Evolutionary conservation across 139 green algal species (phyloP).

Genomic region (Closterium sp.): DNA sequence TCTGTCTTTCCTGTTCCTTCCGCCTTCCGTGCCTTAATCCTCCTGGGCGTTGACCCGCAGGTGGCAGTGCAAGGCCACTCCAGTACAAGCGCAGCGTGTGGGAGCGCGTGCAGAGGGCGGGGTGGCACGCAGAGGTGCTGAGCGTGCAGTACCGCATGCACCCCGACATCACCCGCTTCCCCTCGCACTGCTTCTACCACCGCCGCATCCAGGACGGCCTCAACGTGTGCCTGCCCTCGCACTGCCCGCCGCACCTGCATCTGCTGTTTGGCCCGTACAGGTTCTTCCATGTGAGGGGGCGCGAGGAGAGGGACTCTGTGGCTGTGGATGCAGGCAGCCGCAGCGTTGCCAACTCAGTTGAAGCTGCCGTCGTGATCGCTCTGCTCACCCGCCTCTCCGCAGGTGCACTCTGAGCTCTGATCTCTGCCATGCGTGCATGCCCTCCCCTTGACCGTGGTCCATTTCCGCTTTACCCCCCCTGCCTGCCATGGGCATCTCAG

Average conservation of each 20-base stretch:
- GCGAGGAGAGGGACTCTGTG: neutral
- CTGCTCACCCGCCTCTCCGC: neutral
- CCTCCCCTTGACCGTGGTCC: neutral
- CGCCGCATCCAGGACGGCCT: conserved; percentile 14
- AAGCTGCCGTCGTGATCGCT: neutral
- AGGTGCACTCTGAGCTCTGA: neutral
- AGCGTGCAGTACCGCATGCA: conserved; percentile 84
- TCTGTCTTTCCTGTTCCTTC: too few relatives aligned
- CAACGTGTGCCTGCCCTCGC: conserved; percentile 19
- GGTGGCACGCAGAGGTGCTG: conserved; percentile 62
- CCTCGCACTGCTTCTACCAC: conserved; percentile 22
- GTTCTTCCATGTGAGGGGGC: neutral
- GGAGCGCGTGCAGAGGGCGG: conserved; percentile 63
- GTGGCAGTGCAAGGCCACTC: neutral
- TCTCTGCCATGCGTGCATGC: too few relatives aligned
- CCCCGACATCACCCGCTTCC: conserved; percentile 74
- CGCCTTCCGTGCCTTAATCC: too few relatives aligned
- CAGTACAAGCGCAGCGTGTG: conserved; percentile 44
- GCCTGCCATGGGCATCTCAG: too few relatives aligned
- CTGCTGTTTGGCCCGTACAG: neutral
- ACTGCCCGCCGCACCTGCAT: neutral
- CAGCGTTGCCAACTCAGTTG: neutral
- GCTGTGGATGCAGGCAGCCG: neutral
- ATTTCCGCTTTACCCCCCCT: neutral
- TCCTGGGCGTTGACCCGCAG: neutral